Evolutionary conservation across 2,329 filamentous ascomycete species (phyloP).

Genomic region (Zelopaecilomyces penicillatus): DNA sequence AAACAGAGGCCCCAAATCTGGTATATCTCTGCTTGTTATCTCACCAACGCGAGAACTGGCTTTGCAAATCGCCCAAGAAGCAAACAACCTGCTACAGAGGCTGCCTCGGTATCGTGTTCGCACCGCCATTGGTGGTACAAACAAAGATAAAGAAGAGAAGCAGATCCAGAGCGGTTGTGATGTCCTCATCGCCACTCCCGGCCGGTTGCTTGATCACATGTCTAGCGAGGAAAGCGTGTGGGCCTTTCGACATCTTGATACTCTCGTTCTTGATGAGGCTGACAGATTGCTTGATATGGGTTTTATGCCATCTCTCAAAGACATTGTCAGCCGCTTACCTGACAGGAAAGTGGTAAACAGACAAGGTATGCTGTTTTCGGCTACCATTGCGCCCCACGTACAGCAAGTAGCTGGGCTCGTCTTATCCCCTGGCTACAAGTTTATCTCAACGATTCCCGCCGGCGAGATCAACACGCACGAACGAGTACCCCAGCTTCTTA

Average conservation of each 20-base stretch:
- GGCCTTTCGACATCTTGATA: slow-evolving; percentile 61
- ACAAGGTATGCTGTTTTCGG: slow-evolving; percentile 76
- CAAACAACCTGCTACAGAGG: slow-evolving; percentile 59
- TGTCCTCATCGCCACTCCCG: slow-evolving; percentile 73
- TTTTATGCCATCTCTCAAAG: slow-evolving; percentile 70
- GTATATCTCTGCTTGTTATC: slow-evolving; percentile 54
- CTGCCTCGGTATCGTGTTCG: slow-evolving; percentile 68
- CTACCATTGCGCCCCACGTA: slow-evolving; percentile 73
- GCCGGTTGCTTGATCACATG: slow-evolving; percentile 70
- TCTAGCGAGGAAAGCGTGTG: slow-evolving; percentile 61
- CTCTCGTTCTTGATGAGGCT: slow-evolving; percentile 75
- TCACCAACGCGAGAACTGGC: slow-evolving; percentile 65
- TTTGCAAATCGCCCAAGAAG: slow-evolving; percentile 63
- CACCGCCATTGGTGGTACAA: slow-evolving; percentile 70
- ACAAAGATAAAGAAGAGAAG: slow-evolving; percentile 63
- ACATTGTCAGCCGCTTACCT: slow-evolving; percentile 66
- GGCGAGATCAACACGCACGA: slow-evolving; percentile 71
- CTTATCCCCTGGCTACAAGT: slow-evolving; percentile 64
- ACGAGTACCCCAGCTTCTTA: slow-evolving; percentile 63
- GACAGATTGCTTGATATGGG: slow-evolving; percentile 77
- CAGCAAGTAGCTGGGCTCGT: slow-evolving; percentile 63
- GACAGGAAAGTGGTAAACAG: slow-evolving; percentile 48
- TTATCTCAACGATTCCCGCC: slow-evolving; percentile 69
- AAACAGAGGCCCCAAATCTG: slow-evolving; percentile 23
- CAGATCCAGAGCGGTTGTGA: slow-evolving; percentile 66